Evolutionary conservation across 768 basidiomycete genomes (phyloP), one percentile per base, ranked within the genome.

Genomic region (Pleurotus ostreatus): DNA sequence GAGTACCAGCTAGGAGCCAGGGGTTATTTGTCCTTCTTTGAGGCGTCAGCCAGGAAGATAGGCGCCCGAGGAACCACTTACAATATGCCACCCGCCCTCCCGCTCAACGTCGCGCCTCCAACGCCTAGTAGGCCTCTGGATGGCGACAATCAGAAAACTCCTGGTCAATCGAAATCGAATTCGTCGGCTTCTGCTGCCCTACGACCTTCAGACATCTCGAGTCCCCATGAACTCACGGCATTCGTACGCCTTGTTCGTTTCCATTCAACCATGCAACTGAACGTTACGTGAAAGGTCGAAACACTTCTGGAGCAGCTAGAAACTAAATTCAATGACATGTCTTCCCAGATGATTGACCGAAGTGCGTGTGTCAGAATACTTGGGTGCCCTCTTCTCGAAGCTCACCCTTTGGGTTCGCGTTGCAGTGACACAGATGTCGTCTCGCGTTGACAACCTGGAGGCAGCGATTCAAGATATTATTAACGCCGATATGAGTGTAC

Each of bases 391-490:
- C 61, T 52, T 49, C 54, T 52, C n/a, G 13, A 44, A 53, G 60
- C 40, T 55, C 57, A 20, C 11, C 0, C 30, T 34, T 34, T 34
- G 30, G 54, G 37, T 34, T 46, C 39, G n/a, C 25, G 54, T 49
- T 18, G 37, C 65, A 96, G 94, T 97, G 94, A 82, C 74, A 55
- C 89, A 93, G 63, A 97, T 96, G 94, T 95, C 94, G 1, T 81
- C 83, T 39, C 82, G 94, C 44, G 94, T 97, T 18, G 94, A 97
- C 64, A 82, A 89, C 15, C 77, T 97, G 26, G 94, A 97, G 66
- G 84, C 84, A 15, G 84, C 94, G 9, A 94, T 97, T 55, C 92
- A 94, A 62, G 94, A 96, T 64, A 89, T 96, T 47, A 94, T 97
- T 65, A 90, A 86, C 59, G 85, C 84, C 25, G 89, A 89, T 57